Evolutionary conservation across 148 eudicot species (phyloP).

Genomic region (Nyssa sinensis): DNA sequence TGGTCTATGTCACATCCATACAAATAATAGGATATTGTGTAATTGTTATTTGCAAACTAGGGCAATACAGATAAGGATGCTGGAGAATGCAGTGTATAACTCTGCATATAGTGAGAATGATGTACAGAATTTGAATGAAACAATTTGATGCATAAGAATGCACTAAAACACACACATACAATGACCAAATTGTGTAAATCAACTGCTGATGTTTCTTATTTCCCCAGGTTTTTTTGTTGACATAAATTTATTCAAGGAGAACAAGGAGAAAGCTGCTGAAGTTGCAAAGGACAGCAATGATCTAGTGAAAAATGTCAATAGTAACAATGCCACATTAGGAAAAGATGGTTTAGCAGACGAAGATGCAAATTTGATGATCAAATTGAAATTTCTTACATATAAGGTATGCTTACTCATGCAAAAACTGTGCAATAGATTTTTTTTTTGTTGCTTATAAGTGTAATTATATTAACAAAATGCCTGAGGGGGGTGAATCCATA

Average conservation of each 20-base stretch:
- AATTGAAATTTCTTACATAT: conserved; percentile 88
- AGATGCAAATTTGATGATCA: conserved; percentile 94
- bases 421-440: neutral
- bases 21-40: too few relatives aligned
- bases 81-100: neutral
- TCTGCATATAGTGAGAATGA: neutral
- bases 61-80: neutral
- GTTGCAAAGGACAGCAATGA: conserved; percentile 28
- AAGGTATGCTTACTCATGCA: conserved; percentile 42
- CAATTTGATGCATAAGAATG: neutral
- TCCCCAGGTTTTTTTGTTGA: conserved; percentile 90
- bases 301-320: conserved; percentile 18
- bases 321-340: conserved; percentile 27
- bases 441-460: neutral
- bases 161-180: too few relatives aligned
- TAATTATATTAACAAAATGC: too few relatives aligned
- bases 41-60: neutral
- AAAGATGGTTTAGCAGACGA: conserved; percentile 78
- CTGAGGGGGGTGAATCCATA: too few relatives aligned
- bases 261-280: conserved; percentile 42
- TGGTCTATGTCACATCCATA: neutral
- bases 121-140: neutral
- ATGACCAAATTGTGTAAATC: neutral
- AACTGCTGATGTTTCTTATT: conserved; percentile 12
- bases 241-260: conserved; percentile 69